A percentile compares a stretch with the other conserved stretches of the same genome.
phyloP scores from a whole-genome alignment of 2,329 filamentous ascomycete genomes.

The Microthyrium microscopicum region DNA sequence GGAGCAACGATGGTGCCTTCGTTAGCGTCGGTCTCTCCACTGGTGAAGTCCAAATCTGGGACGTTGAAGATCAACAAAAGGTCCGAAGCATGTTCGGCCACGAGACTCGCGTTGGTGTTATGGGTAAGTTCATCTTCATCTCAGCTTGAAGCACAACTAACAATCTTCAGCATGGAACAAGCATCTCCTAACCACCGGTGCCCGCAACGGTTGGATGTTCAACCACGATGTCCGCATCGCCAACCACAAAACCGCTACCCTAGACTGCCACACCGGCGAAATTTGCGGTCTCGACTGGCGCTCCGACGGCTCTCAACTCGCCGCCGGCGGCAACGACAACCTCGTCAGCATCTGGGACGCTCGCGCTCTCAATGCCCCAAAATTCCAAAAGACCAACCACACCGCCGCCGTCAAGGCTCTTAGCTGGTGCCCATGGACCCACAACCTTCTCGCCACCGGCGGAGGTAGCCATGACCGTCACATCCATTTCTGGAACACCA shows the following conservation, averaged over 20 bases:
- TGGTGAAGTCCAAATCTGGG: slow-evolving; percentile 98
- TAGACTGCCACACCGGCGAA: slow-evolving; percentile 92
- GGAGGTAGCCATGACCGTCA: slow-evolving; percentile 93
- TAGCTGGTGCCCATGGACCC: slow-evolving; percentile 97
- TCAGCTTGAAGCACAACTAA: background rate
- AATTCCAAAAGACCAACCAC: slow-evolving; percentile 99
- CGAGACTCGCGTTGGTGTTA: slow-evolving; percentile 88
- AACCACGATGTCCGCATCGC: slow-evolving; percentile 98
- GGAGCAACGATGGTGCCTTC: slow-evolving; percentile 93
- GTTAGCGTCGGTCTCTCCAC: slow-evolving; percentile 88
- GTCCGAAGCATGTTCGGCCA: slow-evolving; percentile 98
- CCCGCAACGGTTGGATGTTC: slow-evolving; percentile 85
- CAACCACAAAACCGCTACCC: slow-evolving; percentile 94
- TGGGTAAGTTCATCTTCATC: slow-evolving; percentile 28
- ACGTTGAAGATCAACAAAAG: slow-evolving; percentile 86
- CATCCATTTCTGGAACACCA: slow-evolving; percentile 99
- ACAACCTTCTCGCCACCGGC: slow-evolving; percentile 89
- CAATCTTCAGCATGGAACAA: slow-evolving; percentile 66
- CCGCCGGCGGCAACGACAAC: slow-evolving; percentile 97
- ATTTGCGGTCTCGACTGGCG: slow-evolving; percentile 98
- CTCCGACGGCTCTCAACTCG: slow-evolving; percentile 87
- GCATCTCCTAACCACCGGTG: slow-evolving; percentile 87
- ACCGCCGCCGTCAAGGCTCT: slow-evolving; percentile 96
- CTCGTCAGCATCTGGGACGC: slow-evolving; percentile 98
- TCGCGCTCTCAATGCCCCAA: slow-evolving; percentile 77